phyloP scores from a whole-genome alignment of 371 early-diverging fungal genomes.

The Mucor racemosus region DNA sequence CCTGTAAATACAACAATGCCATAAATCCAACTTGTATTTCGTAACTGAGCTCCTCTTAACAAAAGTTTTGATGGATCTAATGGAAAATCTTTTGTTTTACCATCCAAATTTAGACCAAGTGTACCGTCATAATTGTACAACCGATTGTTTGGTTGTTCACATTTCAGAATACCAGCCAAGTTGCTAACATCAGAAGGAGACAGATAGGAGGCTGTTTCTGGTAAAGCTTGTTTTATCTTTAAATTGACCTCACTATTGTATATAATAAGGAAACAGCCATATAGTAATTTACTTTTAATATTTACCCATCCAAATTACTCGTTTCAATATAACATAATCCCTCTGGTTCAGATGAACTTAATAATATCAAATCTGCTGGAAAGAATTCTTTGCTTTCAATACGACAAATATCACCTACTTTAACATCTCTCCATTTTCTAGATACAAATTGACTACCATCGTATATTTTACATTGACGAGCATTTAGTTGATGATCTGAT shows the following conservation, averaged over 20 bases:
- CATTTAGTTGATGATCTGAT: slow-evolving; percentile 81
- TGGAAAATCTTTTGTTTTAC: slow-evolving; percentile 60
- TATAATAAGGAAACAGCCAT: neutral
- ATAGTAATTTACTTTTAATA: neutral
- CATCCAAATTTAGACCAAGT: slow-evolving; percentile 45
- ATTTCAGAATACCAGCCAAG: slow-evolving; percentile 66
- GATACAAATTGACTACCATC: slow-evolving; percentile 66
- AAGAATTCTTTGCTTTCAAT: slow-evolving; percentile 86
- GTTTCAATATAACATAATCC: slow-evolving; percentile 95
- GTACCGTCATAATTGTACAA: slow-evolving; percentile 88
- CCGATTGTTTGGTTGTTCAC: slow-evolving; percentile 87
- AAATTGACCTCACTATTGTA: slow-evolving; percentile 83
- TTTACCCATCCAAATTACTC: slow-evolving; percentile 91
- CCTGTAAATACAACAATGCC: slow-evolving; percentile 86
- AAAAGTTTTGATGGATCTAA: slow-evolving; percentile 81
- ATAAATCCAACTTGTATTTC: slow-evolving; percentile 87
- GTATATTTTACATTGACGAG: slow-evolving; percentile 69
- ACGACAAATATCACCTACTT: slow-evolving; percentile 91
- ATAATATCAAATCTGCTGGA: slow-evolving; percentile 90
- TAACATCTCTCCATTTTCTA: slow-evolving; percentile 75
- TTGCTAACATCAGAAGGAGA: slow-evolving; percentile 59
- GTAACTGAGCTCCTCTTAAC: slow-evolving; percentile 79
- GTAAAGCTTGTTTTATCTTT: slow-evolving; percentile 86
- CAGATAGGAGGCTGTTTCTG: slow-evolving; percentile 71
- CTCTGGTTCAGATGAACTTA: slow-evolving; percentile 87